These are phyloP conservation scores for Amanita pseudoporphyria DNA, from an alignment of 768 basidiomycete species.

Conservation along the genomic window DNA sequence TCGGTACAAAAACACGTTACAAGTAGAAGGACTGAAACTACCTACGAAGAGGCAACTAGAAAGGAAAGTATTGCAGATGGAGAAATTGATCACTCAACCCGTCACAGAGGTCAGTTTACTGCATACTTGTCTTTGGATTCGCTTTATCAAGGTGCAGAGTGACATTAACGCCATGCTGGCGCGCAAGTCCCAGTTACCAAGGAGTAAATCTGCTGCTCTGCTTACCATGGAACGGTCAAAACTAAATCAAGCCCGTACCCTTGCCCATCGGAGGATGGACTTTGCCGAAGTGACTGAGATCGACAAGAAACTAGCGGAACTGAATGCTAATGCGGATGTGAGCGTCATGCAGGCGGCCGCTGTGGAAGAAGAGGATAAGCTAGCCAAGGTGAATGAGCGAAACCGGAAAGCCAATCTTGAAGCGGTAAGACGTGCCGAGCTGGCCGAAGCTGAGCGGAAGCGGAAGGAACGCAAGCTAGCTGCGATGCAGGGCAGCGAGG, in stretches of 20 bases:
- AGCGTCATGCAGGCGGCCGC: slow-evolving; percentile 5
- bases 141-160: slow-evolving; percentile 34
- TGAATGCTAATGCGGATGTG: slow-evolving; percentile 22
- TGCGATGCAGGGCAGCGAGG: slow-evolving; percentile 23
- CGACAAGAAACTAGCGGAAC: slow-evolving; percentile 50
- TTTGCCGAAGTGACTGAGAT: slow-evolving; percentile 48
- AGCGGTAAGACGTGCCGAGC: slow-evolving; percentile 67
- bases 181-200: slow-evolving; percentile 43
- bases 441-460: slow-evolving; percentile 59
- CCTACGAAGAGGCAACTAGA: slow-evolving; percentile 61
- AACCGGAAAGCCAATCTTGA: slow-evolving; percentile 83
- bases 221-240: slow-evolving; percentile 53
- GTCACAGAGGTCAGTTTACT: slow-evolving; percentile 65
- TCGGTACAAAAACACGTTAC: slow-evolving; percentile 37
- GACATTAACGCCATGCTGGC: slow-evolving; percentile 77
- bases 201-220: slow-evolving; percentile 23
- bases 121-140: slow-evolving; percentile 5
- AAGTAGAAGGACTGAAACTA: slow-evolving; percentile 45
- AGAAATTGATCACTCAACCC: slow-evolving; percentile 44
- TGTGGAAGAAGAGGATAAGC: slow-evolving; percentile 30
- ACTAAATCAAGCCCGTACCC: slow-evolving; percentile 59
- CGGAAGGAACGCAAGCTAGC: slow-evolving; percentile 55
- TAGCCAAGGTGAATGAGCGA: slow-evolving; percentile 81
- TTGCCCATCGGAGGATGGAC: slow-evolving; percentile 73
- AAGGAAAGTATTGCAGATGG: slow-evolving; percentile 56